These are phyloP conservation scores for Zygnema circumcarinatum DNA, from an alignment of 139 green algal species.

Conservation along the genomic window DNA sequence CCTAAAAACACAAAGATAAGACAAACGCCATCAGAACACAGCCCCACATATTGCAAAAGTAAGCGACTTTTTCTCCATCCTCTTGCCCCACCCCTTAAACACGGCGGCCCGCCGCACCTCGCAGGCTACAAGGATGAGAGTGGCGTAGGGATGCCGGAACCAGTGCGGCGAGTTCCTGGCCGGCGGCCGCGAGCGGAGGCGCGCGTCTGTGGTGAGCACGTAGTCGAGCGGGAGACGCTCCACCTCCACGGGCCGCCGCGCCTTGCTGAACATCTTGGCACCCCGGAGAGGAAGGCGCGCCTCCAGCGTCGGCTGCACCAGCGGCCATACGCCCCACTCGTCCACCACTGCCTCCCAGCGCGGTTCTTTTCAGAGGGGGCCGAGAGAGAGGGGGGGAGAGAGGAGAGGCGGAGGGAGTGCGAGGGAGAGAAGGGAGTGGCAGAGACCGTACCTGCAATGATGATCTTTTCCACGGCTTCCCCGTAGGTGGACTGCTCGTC, in stretches of 20 bases:
- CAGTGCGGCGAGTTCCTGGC: slow-evolving; percentile 71
- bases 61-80: no score
- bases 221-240: slow-evolving; percentile 62
- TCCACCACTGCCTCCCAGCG: slow-evolving; percentile 62
- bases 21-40: no score
- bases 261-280: slow-evolving; percentile 62
- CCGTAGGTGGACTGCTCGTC: slow-evolving; percentile 1
- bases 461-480: slow-evolving; percentile 8
- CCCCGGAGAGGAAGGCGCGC: slow-evolving; percentile 76
- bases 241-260: slow-evolving; percentile 71
- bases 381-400: not conserved
- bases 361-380: not conserved
- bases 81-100: no score
- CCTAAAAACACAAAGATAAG: no score
- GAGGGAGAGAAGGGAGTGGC: not conserved
- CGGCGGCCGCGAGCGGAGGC: slow-evolving; percentile 82
- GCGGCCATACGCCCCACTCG: slow-evolving; percentile 70
- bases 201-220: slow-evolving; percentile 65
- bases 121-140: slow-evolving; percentile 39
- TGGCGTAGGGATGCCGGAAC: slow-evolving; percentile 49
- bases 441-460: not conserved
- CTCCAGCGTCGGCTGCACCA: slow-evolving; percentile 77
- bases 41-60: no score
- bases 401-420: not conserved
- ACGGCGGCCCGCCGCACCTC: no score